phyloP scores from a whole-genome alignment of 163 green algal species.

The Volvox carteri region DNA sequence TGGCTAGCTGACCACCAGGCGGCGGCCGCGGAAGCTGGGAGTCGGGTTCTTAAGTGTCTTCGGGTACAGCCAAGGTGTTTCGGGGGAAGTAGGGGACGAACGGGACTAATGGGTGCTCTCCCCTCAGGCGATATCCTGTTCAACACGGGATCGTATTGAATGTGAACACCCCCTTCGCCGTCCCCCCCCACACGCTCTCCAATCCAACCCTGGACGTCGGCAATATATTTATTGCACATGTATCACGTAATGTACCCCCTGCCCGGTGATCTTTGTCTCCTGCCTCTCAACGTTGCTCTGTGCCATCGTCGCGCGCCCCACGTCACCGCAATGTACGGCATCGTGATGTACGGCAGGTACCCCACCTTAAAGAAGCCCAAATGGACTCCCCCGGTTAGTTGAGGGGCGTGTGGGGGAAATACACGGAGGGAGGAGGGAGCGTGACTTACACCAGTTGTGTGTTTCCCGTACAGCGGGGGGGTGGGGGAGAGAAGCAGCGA shows the following conservation, averaged over 20 bases:
- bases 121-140: too few relatives aligned
- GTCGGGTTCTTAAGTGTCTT: too few relatives aligned
- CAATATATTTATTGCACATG: not conserved
- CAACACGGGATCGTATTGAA: too few relatives aligned
- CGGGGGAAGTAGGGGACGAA: too few relatives aligned
- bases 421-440: too few relatives aligned
- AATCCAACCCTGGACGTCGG: not conserved
- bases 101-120: too few relatives aligned
- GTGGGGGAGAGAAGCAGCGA: not conserved
- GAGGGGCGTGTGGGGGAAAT: not conserved
- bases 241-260: not conserved
- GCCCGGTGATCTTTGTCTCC: not conserved
- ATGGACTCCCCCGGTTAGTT: slow-evolving; percentile 38
- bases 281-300: too few relatives aligned
- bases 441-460: too few relatives aligned
- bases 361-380: slow-evolving; percentile 50
- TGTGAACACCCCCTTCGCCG: not conserved
- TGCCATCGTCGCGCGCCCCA: not conserved
- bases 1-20: too few relatives aligned
- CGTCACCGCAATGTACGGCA: not conserved
- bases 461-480: too few relatives aligned
- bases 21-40: too few relatives aligned
- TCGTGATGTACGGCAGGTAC: slow-evolving; percentile 15
- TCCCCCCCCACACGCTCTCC: not conserved
- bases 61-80: too few relatives aligned